These are phyloP conservation scores for Aspergillus bridgeri DNA, from an alignment of 495 filamentous ascomycete genomes.

Conservation along the genomic window DNA sequence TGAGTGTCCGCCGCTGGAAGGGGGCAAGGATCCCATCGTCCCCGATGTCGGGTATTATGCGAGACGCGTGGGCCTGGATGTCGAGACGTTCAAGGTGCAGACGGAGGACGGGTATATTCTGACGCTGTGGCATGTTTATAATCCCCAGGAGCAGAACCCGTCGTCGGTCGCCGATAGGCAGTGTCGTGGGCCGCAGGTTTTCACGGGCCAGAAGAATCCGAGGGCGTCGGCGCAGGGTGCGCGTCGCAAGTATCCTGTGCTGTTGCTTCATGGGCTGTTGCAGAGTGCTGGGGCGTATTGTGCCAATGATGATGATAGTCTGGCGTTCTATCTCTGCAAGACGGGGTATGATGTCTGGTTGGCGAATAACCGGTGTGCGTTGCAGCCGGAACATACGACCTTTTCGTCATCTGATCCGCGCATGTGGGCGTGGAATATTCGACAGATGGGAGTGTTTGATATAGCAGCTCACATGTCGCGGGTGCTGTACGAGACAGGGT, in stretches of 20 bases:
- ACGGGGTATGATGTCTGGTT: conserved; percentile 96
- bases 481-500: conserved; percentile 78
- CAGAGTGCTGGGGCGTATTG: conserved; percentile 89
- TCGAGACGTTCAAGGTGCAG: conserved; percentile 79
- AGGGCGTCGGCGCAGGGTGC: conserved; percentile 23
- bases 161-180: conserved; percentile 37
- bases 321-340: conserved; percentile 91
- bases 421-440: conserved; percentile 98
- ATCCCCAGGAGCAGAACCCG: conserved; percentile 67
- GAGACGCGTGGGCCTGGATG: conserved; percentile 79
- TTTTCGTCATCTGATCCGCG: conserved; percentile 73
- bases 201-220: conserved; percentile 21
- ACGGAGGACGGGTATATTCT: conserved; percentile 96
- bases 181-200: conserved; percentile 32
- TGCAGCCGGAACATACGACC: conserved; percentile 68
- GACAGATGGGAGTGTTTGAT: conserved; percentile 89
- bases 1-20: conserved; percentile 69
- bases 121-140: conserved; percentile 83
- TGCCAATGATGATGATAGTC: conserved; percentile 81
- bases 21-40: conserved; percentile 71
- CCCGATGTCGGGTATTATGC: conserved; percentile 88
- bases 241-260: conserved; percentile 72
- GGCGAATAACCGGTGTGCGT: conserved; percentile 91
- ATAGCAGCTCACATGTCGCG: conserved; percentile 84
- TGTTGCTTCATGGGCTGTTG: conserved; percentile 84